A percentile compares a stretch with the other conserved stretches of the same genome.
phyloP scores from a whole-genome alignment of 2,329 filamentous ascomycete genomes.

The Curvularia lunata region DNA sequence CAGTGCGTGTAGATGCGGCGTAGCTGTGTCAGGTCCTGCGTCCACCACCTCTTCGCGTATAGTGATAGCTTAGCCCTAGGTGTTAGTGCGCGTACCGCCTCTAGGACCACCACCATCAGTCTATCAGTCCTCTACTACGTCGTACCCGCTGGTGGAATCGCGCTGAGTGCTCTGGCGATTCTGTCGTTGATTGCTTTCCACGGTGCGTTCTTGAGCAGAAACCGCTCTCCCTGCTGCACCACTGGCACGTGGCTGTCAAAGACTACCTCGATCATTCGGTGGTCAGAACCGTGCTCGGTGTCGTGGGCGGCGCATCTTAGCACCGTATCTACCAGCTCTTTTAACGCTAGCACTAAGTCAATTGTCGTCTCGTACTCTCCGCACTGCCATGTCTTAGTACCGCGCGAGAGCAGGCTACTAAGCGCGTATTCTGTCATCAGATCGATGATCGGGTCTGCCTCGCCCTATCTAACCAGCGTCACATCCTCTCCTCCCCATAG shows the following conservation, averaged over 20 bases:
- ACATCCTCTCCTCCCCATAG: conserved; percentile 19
- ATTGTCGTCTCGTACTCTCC: conserved; percentile 14
- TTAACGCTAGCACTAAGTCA: conserved; percentile 17
- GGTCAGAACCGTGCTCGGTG: conserved; percentile 18
- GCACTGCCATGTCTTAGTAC: not conserved
- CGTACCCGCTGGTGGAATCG: conserved; percentile 1
- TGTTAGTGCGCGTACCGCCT: conserved; percentile 10
- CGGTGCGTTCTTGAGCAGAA: conserved; percentile 23
- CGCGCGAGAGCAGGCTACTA: conserved; percentile 17
- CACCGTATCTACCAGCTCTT: conserved; percentile 12
- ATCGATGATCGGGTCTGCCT: conserved; percentile 22
- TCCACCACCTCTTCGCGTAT: conserved; percentile 14
- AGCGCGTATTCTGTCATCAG: conserved; percentile 22
- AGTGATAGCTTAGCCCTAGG: conserved; percentile 8
- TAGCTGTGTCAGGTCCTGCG: conserved; percentile 16
- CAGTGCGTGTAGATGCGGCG: conserved; percentile 21
- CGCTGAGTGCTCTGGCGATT: conserved; percentile 3
- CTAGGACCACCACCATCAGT: conserved; percentile 9
- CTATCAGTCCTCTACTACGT: conserved; percentile 10
- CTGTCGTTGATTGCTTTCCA: conserved; percentile 20
- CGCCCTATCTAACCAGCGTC: conserved; percentile 13
- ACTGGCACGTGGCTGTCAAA: conserved; percentile 15
- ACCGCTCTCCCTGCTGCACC: conserved; percentile 15
- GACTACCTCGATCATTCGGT: conserved; percentile 18
- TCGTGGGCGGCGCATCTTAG: conserved; percentile 16